These are phyloP conservation scores for Elongisporangium prolatum DNA, from an alignment of 352 stramenopile species.

Conservation along the genomic window DNA sequence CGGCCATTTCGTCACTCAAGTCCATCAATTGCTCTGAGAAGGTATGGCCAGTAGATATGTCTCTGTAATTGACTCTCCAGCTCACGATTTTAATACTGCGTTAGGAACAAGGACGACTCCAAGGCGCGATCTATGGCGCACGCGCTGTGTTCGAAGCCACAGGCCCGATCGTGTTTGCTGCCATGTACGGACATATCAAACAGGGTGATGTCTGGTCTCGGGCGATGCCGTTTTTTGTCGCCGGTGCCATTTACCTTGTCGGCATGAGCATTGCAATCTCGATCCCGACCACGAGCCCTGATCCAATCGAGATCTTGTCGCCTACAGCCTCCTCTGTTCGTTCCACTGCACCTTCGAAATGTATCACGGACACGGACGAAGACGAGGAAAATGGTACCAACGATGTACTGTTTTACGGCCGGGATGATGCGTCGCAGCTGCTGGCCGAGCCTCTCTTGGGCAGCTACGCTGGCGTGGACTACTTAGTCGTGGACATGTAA, in stretches of 20 bases:
- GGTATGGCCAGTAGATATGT: constrained; percentile 9
- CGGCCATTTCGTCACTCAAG: constrained; percentile 60
- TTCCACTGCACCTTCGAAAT: constrained; percentile 31
- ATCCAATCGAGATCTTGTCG: constrained; percentile 10
- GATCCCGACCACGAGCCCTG: constrained; percentile 24
- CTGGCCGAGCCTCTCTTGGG: constrained; percentile 48
- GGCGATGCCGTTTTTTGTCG: constrained; percentile 54
- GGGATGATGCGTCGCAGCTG: constrained; percentile 20
- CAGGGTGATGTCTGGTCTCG: constrained; percentile 33
- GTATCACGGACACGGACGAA: constrained; percentile 40
- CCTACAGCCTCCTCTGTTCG: constrained; percentile 42
- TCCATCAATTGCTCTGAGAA: constrained; percentile 59
- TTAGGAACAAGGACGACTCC: constrained; percentile 68
- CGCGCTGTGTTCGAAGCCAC: constrained; percentile 59
- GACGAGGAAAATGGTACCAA: constrained; percentile 11
- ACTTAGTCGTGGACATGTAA: constrained; percentile 15
- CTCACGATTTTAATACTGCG: background rate
- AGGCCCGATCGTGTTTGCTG: constrained; percentile 49
- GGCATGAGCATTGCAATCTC: constrained; percentile 44
- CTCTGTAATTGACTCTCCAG: background rate
- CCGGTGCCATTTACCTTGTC: constrained; percentile 41
- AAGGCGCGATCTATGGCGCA: constrained; percentile 66
- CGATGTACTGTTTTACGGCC: constrained; percentile 14
- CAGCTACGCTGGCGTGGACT: constrained; percentile 9
- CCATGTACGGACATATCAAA: constrained; percentile 52